phyloP scores from a whole-genome alignment of 495 filamentous ascomycete species.

The Elasticomyces elasticus region DNA sequence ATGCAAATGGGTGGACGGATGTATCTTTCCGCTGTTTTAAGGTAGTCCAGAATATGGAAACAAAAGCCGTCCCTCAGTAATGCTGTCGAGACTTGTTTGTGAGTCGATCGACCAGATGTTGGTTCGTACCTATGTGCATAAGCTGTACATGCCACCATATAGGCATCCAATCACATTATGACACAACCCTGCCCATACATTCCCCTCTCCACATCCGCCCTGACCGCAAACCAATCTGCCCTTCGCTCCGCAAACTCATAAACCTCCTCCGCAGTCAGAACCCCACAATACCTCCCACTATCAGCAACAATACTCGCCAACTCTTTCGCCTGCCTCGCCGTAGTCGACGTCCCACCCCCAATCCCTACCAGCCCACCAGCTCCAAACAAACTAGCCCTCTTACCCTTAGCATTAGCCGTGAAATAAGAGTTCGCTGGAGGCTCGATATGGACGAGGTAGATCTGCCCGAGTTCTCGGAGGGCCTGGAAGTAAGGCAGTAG shows the following conservation, averaged over 20 bases:
- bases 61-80: too few species aligned
- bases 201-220: slow-evolving; percentile 79
- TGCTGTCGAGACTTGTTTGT: too few species aligned
- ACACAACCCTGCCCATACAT: slow-evolving; percentile 94
- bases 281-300: slow-evolving; percentile 74
- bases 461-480: slow-evolving; percentile 83
- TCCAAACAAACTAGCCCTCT: not conserved
- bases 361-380: not conserved
- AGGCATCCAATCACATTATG: slow-evolving; percentile 51
- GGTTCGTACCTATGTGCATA: not conserved
- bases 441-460: slow-evolving; percentile 71
- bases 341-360: slow-evolving; percentile 35
- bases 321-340: slow-evolving; percentile 92
- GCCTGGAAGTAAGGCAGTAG: slow-evolving; percentile 84
- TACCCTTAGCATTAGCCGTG: slow-evolving; percentile 1
- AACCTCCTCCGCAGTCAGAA: slow-evolving; percentile 91
- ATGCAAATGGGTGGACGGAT: too few species aligned
- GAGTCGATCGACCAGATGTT: too few species aligned
- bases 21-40: too few species aligned
- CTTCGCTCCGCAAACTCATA: slow-evolving; percentile 92
- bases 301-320: slow-evolving; percentile 93
- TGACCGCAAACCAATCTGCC: slow-evolving; percentile 88
- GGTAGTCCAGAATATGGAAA: too few species aligned
- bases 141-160: not conserved
- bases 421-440: slow-evolving; percentile 13